phyloP scores from a whole-genome alignment of 1,284 basidiomycete genomes.

The Ceratobasidium sp. region DNA sequence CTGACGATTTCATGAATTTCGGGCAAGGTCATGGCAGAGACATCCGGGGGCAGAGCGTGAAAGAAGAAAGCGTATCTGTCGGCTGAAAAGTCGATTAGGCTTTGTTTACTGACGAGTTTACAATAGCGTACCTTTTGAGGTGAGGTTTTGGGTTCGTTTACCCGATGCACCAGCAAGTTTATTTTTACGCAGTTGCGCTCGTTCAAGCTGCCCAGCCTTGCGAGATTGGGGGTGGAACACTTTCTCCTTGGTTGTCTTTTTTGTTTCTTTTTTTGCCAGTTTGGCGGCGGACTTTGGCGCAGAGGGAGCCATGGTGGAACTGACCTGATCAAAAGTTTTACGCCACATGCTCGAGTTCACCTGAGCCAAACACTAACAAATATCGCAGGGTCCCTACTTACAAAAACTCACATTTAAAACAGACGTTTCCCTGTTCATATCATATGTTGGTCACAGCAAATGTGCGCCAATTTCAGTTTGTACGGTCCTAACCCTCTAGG shows the following conservation, averaged over 20 bases:
- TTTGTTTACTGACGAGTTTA: background rate
- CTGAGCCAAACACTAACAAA: background rate
- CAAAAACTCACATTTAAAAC: too few species aligned
- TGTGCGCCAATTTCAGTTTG: background rate
- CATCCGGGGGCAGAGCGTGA: constrained; percentile 73
- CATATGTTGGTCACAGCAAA: too few species aligned
- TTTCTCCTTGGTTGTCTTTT: constrained; percentile 72
- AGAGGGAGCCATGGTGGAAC: constrained; percentile 31
- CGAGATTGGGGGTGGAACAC: constrained; percentile 81
- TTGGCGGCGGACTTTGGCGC: constrained; percentile 26
- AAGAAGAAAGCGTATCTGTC: constrained; percentile 85
- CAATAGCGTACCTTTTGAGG: constrained; percentile 62
- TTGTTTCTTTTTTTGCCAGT: constrained; percentile 41
- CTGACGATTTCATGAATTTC: constrained; percentile 75
- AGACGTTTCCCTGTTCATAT: background rate
- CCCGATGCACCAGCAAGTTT: constrained; percentile 70
- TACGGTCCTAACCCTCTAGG: background rate
- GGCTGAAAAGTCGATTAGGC: constrained; percentile 56
- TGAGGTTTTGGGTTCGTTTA: constrained; percentile 68
- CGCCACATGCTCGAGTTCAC: constrained; percentile 11
- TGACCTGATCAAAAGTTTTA: constrained; percentile 12
- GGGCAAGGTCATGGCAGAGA: constrained; percentile 67
- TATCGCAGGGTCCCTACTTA: background rate
- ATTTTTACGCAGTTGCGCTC: constrained; percentile 74
- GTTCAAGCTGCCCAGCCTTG: constrained; percentile 82